A percentile compares a stretch with the other conserved stretches of the same genome.
phyloP scores from a whole-genome alignment of 1,284 basidiomycete genomes.

The Trichosporon faecale region DNA sequence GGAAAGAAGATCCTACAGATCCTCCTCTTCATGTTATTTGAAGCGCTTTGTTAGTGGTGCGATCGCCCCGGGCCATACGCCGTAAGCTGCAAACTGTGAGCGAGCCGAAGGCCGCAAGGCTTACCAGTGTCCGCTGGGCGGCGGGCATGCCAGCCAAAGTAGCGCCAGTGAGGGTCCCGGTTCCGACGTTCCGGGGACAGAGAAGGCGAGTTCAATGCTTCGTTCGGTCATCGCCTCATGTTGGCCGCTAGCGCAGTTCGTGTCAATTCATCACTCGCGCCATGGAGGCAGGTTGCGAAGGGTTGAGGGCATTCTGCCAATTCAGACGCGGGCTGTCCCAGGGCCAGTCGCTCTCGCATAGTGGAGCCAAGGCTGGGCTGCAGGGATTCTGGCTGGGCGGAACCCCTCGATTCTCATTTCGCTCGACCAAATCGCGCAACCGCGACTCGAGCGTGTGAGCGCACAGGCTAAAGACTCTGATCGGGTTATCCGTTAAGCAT shows the following conservation, averaged over 20 bases:
- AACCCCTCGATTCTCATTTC: conserved; percentile 1
- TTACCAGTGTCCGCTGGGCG: too few relatives aligned
- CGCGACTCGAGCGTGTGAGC: not conserved
- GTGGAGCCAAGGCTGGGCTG: not conserved
- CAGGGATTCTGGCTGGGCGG: not conserved
- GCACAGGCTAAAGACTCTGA: not conserved
- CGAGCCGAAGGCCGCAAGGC: not conserved
- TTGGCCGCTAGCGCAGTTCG: not conserved
- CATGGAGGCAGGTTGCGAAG: not conserved
- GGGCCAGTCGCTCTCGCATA: not conserved
- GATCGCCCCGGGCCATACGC: not conserved
- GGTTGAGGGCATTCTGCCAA: not conserved
- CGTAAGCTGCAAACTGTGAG: not conserved
- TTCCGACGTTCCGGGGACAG: not conserved
- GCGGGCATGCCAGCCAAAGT: not conserved
- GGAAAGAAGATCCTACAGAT: not conserved
- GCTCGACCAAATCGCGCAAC: not conserved
- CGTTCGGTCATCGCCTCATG: not conserved
- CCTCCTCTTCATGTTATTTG: not conserved
- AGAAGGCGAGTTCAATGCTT: not conserved
- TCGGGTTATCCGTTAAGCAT: not conserved
- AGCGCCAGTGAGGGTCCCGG: not conserved
- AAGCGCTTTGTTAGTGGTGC: not conserved
- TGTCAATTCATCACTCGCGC: not conserved
- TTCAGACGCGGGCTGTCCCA: not conserved